Percentiles rank a stretch among this genome's conserved stretches.
Conservation (phyloP, 345 rosid genomes). For the Capsella bursapastoris region DNA sequence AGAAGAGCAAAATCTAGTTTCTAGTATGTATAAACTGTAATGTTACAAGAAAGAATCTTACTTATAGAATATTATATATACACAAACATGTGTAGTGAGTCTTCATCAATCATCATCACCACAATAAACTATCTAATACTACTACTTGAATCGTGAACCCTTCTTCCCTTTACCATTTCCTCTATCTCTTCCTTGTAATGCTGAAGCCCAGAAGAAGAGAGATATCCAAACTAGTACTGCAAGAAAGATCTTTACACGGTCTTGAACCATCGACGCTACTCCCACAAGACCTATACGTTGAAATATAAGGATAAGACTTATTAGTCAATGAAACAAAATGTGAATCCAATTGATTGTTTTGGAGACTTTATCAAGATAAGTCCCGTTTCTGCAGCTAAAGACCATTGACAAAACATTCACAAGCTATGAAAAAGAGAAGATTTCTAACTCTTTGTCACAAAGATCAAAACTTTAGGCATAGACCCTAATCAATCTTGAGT, state of each 20-base stretch:
- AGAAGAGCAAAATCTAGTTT: not conserved
- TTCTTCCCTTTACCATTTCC: slow-evolving; percentile 57
- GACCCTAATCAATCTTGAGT: not conserved
- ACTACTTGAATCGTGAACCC: slow-evolving; percentile 46
- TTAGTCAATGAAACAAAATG: not conserved
- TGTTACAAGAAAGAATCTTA: slow-evolving; percentile 24
- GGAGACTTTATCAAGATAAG: not conserved
- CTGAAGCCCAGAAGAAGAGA: slow-evolving; percentile 85
- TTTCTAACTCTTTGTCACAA: not conserved
- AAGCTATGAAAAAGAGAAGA: not conserved
- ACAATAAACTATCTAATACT: not conserved
- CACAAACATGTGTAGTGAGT: no score
- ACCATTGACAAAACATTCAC: not conserved
- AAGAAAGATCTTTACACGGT: slow-evolving; percentile 62
- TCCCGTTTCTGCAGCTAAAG: not conserved
- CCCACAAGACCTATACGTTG: slow-evolving; percentile 50
- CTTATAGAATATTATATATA: not conserved
- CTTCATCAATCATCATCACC: not conserved
- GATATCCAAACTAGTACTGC: slow-evolving; percentile 92
- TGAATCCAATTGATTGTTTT: not conserved
- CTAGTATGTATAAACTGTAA: not conserved
- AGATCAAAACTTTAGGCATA: slow-evolving; percentile 15
- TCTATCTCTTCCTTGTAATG: slow-evolving; percentile 54
- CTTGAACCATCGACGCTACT: slow-evolving; percentile 55
- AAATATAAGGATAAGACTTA: not conserved